Percentiles rank a stretch among this genome's conserved stretches.
Evolutionary conservation across 169 alveolate genomes (phyloP).

Genomic region (Pseudocohnilembus persalinus): DNA sequence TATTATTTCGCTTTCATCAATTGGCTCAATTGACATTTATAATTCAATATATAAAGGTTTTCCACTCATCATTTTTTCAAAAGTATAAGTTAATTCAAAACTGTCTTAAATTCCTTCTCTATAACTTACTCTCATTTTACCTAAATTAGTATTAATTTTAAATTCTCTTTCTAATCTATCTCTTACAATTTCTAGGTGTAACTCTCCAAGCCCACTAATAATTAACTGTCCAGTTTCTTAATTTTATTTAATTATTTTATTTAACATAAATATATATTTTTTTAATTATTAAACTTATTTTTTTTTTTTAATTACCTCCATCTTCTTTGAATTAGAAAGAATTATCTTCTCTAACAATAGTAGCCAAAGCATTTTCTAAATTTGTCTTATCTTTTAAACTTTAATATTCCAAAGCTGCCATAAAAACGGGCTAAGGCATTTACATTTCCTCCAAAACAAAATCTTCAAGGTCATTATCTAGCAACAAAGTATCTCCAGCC

Average conservation of each 20-base stretch:
- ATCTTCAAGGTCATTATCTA: slow-evolving; percentile 47
- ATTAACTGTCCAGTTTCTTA: slow-evolving; percentile 86
- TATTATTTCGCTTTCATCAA: too few species aligned
- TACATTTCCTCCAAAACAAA: slow-evolving; percentile 52
- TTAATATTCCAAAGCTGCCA: slow-evolving; percentile 65
- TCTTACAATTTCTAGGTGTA: slow-evolving; percentile 93
- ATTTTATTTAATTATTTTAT: too few species aligned
- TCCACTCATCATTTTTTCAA: slow-evolving; percentile 33
- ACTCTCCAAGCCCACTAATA: slow-evolving; percentile 93
- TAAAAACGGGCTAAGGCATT: slow-evolving; percentile 80
- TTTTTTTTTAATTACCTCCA: too few species aligned
- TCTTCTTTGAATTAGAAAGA: slow-evolving; percentile 53
- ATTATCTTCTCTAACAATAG: slow-evolving; percentile 67
- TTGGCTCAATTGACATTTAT: slow-evolving; percentile 23
- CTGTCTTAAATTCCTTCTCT: slow-evolving; percentile 40
- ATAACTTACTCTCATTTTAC: slow-evolving; percentile 93
- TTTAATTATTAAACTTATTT: too few species aligned
- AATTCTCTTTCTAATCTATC: slow-evolving; percentile 92
- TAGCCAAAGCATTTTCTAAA: slow-evolving; percentile 52
- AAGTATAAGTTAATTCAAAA: slow-evolving; percentile 6
- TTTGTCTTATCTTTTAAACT: slow-evolving; percentile 43
- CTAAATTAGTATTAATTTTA: slow-evolving; percentile 82
- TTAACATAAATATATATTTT: too few species aligned
- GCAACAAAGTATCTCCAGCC: slow-evolving; percentile 70
- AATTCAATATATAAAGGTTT: slow-evolving; percentile 31